Evolutionary conservation across 768 basidiomycete species (phyloP), one percentile per base, ranked within the genome.

Genomic region (Hysterangium stoloniferum): DNA sequence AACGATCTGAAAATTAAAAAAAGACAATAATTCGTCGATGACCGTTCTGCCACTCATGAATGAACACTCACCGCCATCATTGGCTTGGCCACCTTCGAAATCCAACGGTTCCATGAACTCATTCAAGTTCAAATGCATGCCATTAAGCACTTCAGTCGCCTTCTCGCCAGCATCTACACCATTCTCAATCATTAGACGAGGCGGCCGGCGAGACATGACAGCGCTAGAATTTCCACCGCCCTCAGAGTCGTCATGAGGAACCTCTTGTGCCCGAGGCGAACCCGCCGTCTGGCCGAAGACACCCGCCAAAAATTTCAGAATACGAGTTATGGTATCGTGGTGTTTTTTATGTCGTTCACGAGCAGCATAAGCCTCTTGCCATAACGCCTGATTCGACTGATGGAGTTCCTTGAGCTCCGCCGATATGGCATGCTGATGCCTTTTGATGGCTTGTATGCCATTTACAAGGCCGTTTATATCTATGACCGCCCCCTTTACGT

Each of bases 321-420:
- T 98, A 49, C 89, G 73, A 60, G 96, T 92, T 63, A 98, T 92
- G 19, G 92, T 96, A 64, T 98, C 93, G 61, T 96, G 86, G 57
- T 97, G 93, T 61, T 89, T 93, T 63, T 91, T 83, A 61, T 95
- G 84, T 51, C 81, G 77, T 56, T 84, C 80, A 13, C 92, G 73
- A 1, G 89, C 79, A 28, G 78, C 70, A 57, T 91, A 66, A 1
- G 91, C 83, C 61, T 98, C 93, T 62, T 90, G 81, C 95, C 95
- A 99, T n/a, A 98, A 67, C 19, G 82, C 70, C 56, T 92, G 81
- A 61, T 97, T 97, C 2, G 83, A 86, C 51, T 76, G 74, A 67
- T 95, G 93, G 40, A 98, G 71, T 24, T 91, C 86, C 59, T 86
- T 87, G 44, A 98, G 70, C 57, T 99, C 93, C 0, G 82, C 71